A percentile compares a stretch with the other conserved stretches of the same genome.
Conservation (phyloP, 768 basidiomycete species). For the Lactifluus piperatus region DNA sequence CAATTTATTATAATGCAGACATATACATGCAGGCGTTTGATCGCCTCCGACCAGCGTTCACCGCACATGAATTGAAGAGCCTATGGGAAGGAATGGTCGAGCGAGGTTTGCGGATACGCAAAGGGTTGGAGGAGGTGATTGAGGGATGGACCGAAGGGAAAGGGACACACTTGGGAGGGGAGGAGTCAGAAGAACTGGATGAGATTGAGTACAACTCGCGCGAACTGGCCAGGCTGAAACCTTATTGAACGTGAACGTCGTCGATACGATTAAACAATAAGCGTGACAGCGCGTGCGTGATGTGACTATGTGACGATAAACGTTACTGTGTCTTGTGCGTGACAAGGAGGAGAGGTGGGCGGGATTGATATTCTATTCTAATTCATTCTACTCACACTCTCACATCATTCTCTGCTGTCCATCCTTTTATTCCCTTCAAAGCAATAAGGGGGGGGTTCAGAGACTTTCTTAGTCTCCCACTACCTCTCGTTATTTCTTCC, state of each 20-base stretch:
- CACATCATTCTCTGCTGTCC: not conserved
- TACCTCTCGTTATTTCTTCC: not conserved
- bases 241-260: too few relatives aligned
- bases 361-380: too few relatives aligned
- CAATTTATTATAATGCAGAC: conserved; percentile 33
- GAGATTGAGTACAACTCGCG: conserved; percentile 55
- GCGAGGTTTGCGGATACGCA: conserved; percentile 54
- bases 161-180: conserved; percentile 10
- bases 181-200: conserved; percentile 24
- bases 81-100: conserved; percentile 74
- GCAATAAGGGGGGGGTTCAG: conserved; percentile 15
- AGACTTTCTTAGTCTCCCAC: conserved; percentile 15
- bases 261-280: conserved; percentile 8
- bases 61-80: conserved; percentile 44
- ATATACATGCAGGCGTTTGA: conserved; percentile 75
- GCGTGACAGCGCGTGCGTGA: not conserved
- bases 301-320: not conserved
- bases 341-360: too few relatives aligned
- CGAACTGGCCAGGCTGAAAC: conserved; percentile 53
- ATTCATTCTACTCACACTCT: not conserved
- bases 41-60: conserved; percentile 56
- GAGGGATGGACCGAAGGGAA: conserved; percentile 35
- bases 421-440: not conserved
- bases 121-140: conserved; percentile 50
- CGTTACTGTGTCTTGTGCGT: too few relatives aligned